Evolutionary conservation across 768 basidiomycete species (phyloP).

Genomic region (Pulveroboletus sp.): DNA sequence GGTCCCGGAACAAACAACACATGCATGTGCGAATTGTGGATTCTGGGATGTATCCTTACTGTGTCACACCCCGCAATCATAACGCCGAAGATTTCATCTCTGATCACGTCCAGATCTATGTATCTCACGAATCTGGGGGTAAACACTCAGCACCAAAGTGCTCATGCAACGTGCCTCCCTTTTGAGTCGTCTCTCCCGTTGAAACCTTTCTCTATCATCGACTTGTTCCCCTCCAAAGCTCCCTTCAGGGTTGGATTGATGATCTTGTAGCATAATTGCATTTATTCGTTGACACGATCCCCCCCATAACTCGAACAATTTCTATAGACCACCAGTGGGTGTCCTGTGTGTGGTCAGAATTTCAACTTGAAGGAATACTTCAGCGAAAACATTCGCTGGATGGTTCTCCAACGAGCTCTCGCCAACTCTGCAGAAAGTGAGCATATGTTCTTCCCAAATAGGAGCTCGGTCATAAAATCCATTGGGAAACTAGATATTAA

Average conservation of each 20-base stretch:
- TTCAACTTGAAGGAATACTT: slow-evolving; percentile 49
- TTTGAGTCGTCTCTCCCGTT: slow-evolving; percentile 38
- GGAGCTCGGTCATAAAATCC: slow-evolving; percentile 62
- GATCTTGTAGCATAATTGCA: slow-evolving; percentile 51
- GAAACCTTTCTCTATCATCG: background rate
- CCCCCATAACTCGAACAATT: slow-evolving; percentile 45
- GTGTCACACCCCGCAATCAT: slow-evolving; percentile 33
- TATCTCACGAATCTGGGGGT: background rate
- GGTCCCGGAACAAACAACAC: slow-evolving; percentile 31
- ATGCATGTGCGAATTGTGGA: too few species aligned
- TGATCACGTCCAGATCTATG: slow-evolving; percentile 28
- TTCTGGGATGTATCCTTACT: slow-evolving; percentile 10
- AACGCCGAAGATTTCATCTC: slow-evolving; percentile 34
- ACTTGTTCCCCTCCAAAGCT: slow-evolving; percentile 43
- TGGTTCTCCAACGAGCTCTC: slow-evolving; percentile 25
- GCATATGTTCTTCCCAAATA: slow-evolving; percentile 58
- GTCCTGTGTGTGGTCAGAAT: slow-evolving; percentile 39
- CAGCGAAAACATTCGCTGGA: slow-evolving; percentile 41
- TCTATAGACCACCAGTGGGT: slow-evolving; percentile 50
- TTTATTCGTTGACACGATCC: slow-evolving; percentile 44
- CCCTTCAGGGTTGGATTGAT: slow-evolving; percentile 44
- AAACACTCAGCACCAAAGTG: slow-evolving; percentile 21
- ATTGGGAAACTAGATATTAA: slow-evolving; percentile 60
- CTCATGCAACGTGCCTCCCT: slow-evolving; percentile 43
- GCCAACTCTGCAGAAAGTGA: slow-evolving; percentile 46